Conservation (phyloP, 805 yeast genomes). For the Maudiozyma barnettii region DNA sequence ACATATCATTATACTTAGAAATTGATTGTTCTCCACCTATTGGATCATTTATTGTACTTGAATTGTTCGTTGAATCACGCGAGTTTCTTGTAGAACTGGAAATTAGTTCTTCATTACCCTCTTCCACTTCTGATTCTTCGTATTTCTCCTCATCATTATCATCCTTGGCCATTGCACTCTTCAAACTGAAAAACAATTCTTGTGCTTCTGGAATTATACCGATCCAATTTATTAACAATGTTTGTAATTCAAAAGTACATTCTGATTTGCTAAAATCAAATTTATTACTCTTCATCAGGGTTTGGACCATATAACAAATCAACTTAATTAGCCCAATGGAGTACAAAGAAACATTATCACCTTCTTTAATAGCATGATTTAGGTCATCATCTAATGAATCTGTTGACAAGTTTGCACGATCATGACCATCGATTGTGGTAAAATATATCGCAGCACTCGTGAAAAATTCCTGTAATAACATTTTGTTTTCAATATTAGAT, state of each 20-base stretch:
- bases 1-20: constrained; percentile 11
- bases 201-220: constrained; percentile 56
- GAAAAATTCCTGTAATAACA: constrained; percentile 63
- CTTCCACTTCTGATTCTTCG: not conserved
- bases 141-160: constrained; percentile 1
- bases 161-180: constrained; percentile 8
- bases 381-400: not conserved
- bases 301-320: constrained; percentile 54
- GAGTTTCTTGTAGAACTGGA: not conserved
- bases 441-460: constrained; percentile 41
- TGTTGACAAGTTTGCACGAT: too few relatives aligned
- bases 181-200: constrained; percentile 40
- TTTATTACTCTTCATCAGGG: constrained; percentile 37
- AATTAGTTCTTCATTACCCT: not conserved
- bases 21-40: not conserved
- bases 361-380: constrained; percentile 5
- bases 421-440: constrained; percentile 13
- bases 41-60: too few relatives aligned
- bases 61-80: too few relatives aligned
- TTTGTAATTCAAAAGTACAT: constrained; percentile 50
- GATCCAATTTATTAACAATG: constrained; percentile 55
- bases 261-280: constrained; percentile 41
- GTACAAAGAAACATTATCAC: constrained; percentile 26
- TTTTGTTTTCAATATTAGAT: constrained; percentile 51
- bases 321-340: constrained; percentile 39